Conservation (phyloP, 1,284 basidiomycete genomes). For the Vanrija sp. region DNA sequence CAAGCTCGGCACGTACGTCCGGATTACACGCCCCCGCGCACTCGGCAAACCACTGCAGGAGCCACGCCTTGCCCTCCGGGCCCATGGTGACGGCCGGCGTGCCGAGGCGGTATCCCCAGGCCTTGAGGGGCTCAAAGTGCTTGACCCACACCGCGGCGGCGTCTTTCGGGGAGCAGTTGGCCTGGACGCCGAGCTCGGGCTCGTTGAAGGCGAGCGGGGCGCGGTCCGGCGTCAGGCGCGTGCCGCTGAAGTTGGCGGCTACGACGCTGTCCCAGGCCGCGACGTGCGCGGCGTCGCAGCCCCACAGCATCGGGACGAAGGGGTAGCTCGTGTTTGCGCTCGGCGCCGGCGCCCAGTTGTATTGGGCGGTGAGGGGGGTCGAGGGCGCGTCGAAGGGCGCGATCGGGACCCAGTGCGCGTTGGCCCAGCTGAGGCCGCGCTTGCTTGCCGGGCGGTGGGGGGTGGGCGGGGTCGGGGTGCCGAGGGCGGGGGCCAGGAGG, state of each 20-base stretch:
- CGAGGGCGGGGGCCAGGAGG: too few species aligned
- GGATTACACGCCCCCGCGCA: conserved; percentile 51
- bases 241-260: conserved; percentile 11
- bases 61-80: conserved; percentile 50
- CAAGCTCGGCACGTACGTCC: conserved; percentile 23
- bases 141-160: conserved; percentile 26
- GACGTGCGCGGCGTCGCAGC: conserved; percentile 22
- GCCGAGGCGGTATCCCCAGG: conserved; percentile 46
- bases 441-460: neutral
- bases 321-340: conserved; percentile 18
- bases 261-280: conserved; percentile 21
- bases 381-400: conserved; percentile 18
- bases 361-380: conserved; percentile 27
- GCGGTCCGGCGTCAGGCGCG: conserved; percentile 11
- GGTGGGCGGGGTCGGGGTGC: too few species aligned
- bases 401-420: conserved; percentile 24
- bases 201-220: conserved; percentile 36
- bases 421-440: conserved; percentile 29
- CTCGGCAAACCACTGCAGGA: conserved; percentile 48
- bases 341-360: conserved; percentile 28
- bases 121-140: conserved; percentile 31
- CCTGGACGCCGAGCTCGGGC: conserved; percentile 25
- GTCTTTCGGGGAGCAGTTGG: conserved; percentile 21
- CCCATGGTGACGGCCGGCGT: conserved; percentile 52
- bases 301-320: conserved; percentile 38